Evolutionary conservation across 257 asterid genomes (phyloP), one percentile per base, ranked within the genome.

Genomic region (Nicotiana benthamiana): DNA sequence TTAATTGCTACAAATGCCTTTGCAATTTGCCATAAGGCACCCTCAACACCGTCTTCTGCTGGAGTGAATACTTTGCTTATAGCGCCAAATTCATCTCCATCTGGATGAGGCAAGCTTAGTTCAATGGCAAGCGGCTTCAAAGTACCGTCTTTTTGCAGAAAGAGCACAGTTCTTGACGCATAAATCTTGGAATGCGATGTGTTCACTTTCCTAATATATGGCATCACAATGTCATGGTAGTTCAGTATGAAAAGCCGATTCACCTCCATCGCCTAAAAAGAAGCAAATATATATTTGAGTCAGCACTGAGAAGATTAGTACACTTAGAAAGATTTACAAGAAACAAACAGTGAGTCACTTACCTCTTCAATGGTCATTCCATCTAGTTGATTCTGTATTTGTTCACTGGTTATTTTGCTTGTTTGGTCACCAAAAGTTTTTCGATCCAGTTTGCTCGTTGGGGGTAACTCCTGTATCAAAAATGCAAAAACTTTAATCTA

Each of bases 51-150:
- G 2, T 56, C 17, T 7, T 82, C 79, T 34, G 85, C 74, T 9
- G 85, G 85, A 22, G 75, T 72, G 59, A 64, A 77, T 1, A 82
- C 85, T 77, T 77, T 51, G 34, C 82, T 82, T 3, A 64, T 32
- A 36, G 79, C 34, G 2, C 85, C 85, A 26, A 63, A 12, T 36
- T 27, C 20, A n/a, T 82, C 85, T 53, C 85, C 85, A 32, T 77
- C 66, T 54, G 85, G 82, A 77, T 82, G 82, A 11, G 85, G 85
- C 56, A 77, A 82, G 78, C 82, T 82, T 70, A 82, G 27, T 64
- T 82, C 82, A 76, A 77, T 82, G 3, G 82, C 85, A 13, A 82
- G 28, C 27, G 85, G 85, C 82, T 66, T 82, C 72, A 82, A 56
- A 40, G 82, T 77, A 11, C 85, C 82, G 16, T 82, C 82, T 4